These are phyloP conservation scores for Chaetomium cochliodes DNA, from an alignment of 495 filamentous ascomycete species.

Conservation along the genomic window DNA sequence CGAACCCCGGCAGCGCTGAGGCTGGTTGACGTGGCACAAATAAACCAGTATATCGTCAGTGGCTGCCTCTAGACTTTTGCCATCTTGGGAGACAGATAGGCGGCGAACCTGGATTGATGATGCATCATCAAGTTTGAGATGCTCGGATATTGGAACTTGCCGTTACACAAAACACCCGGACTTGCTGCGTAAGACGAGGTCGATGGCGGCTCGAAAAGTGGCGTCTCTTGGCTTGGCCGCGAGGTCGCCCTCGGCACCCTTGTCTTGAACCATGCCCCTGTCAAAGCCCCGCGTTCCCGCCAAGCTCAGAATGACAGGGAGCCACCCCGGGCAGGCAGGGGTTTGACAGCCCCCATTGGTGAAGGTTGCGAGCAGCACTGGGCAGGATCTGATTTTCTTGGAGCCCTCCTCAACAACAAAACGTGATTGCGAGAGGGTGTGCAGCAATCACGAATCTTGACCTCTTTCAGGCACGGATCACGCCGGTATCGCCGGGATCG, in stretches of 20 bases:
- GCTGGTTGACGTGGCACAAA: conserved; percentile 36
- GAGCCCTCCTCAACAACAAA: conserved; percentile 40
- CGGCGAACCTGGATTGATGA: conserved; percentile 6
- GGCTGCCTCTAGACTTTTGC: conserved; percentile 25
- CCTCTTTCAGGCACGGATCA: not conserved
- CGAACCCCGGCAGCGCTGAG: conserved; percentile 25
- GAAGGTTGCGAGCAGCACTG: conserved; percentile 31
- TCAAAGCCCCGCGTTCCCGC: conserved; percentile 40
- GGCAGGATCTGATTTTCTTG: conserved; percentile 36
- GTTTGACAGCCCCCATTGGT: conserved; percentile 40
- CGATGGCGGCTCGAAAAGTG: not conserved
- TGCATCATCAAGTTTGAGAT: no score
- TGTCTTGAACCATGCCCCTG: conserved; percentile 9
- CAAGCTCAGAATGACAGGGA: conserved; percentile 34
- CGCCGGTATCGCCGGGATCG: conserved; percentile 12
- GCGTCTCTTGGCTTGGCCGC: not conserved
- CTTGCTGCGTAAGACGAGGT: not conserved
- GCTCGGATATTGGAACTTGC: not conserved
- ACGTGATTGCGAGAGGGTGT: conserved; percentile 44
- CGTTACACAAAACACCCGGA: no score
- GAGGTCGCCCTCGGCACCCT: no score
- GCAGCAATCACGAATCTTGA: conserved; percentile 31
- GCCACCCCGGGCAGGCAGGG: conserved; percentile 39
- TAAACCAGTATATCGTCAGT: not conserved
- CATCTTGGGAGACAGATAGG: conserved; percentile 22